These are phyloP conservation scores for Candida dajiaensis DNA, from an alignment of 805 yeast species.

Conservation along the genomic window DNA sequence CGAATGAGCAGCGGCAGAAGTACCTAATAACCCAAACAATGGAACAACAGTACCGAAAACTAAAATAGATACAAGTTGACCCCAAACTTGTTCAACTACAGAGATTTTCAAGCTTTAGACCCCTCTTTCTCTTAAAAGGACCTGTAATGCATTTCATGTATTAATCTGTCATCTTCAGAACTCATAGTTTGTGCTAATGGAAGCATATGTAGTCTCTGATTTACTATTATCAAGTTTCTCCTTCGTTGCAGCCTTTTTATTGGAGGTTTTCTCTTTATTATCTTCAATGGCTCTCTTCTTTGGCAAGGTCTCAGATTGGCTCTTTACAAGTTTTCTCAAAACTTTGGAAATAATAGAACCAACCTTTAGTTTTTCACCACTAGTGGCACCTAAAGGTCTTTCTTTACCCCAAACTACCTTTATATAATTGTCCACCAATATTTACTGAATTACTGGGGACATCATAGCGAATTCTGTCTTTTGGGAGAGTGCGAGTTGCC, in stretches of 20 bases:
- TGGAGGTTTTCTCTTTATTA: neutral
- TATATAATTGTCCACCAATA: too few relatives aligned
- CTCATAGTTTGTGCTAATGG: neutral
- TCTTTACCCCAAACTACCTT: slow-evolving; percentile 53
- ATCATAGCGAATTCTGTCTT: too few relatives aligned
- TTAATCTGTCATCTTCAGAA: neutral
- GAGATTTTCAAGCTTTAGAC: too few relatives aligned
- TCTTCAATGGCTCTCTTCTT: slow-evolving; percentile 1
- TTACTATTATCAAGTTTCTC: neutral
- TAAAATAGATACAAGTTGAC: slow-evolving; percentile 31
- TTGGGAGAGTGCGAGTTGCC: too few relatives aligned
- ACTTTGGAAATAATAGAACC: slow-evolving; percentile 46
- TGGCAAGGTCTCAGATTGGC: slow-evolving; percentile 6
- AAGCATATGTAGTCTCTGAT: neutral
- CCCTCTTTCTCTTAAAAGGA: too few relatives aligned
- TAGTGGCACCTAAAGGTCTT: slow-evolving; percentile 33
- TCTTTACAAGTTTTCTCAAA: slow-evolving; percentile 36
- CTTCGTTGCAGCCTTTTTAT: neutral
- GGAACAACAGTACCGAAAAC: slow-evolving; percentile 38
- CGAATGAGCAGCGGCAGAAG: slow-evolving; percentile 36
- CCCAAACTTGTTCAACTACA: slow-evolving; percentile 23
- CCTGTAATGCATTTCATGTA: neutral
- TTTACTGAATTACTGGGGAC: too few relatives aligned
- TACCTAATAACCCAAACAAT: slow-evolving; percentile 38
- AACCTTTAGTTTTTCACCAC: slow-evolving; percentile 41